Evolutionary conservation across 1,284 basidiomycete genomes (phyloP).

Genomic region (Cutaneotrichosporon daszewskae): DNA sequence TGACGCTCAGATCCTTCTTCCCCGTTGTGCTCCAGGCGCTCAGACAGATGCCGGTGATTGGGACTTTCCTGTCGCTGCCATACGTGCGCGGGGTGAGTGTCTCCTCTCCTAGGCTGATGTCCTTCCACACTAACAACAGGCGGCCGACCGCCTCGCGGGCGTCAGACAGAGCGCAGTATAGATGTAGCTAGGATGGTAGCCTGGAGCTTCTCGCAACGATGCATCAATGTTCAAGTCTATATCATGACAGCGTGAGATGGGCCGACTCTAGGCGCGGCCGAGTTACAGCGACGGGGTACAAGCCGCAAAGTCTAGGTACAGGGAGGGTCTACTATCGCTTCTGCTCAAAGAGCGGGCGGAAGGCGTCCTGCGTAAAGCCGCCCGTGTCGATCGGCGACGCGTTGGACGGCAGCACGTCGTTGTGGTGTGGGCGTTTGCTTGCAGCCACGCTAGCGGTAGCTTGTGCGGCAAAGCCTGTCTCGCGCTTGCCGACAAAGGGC

Average conservation of each 20-base stretch:
- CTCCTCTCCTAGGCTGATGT: neutral
- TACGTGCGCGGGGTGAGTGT: slow-evolving; percentile 58
- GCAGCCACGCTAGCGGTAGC: neutral
- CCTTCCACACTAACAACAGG: slow-evolving; percentile 15
- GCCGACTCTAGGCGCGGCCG: no score
- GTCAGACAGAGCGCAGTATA: slow-evolving; percentile 46
- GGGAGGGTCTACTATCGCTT: slow-evolving; percentile 5
- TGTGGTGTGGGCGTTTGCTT: slow-evolving; percentile 24
- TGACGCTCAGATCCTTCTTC: slow-evolving; percentile 98
- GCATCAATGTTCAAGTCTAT: no score
- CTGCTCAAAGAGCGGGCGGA: slow-evolving; percentile 33
- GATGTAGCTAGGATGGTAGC: neutral
- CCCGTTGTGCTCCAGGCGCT: slow-evolving; percentile 95
- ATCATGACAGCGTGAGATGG: no score
- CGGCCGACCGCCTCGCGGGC: slow-evolving; percentile 44
- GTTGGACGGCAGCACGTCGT: slow-evolving; percentile 25
- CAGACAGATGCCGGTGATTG: slow-evolving; percentile 88
- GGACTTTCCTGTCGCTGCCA: slow-evolving; percentile 77
- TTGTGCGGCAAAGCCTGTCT: slow-evolving; percentile 23
- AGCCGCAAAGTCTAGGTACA: slow-evolving; percentile 10
- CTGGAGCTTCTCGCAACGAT: neutral
- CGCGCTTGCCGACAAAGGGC: slow-evolving; percentile 15
- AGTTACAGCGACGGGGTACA: no score
- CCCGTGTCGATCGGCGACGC: slow-evolving; percentile 30
- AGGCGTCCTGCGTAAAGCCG: slow-evolving; percentile 39